A percentile compares a stretch with the other conserved stretches of the same genome.
These are phyloP conservation scores for Citrullus amarus DNA, from an alignment of 306 rosid species.

Conservation along the genomic window DNA sequence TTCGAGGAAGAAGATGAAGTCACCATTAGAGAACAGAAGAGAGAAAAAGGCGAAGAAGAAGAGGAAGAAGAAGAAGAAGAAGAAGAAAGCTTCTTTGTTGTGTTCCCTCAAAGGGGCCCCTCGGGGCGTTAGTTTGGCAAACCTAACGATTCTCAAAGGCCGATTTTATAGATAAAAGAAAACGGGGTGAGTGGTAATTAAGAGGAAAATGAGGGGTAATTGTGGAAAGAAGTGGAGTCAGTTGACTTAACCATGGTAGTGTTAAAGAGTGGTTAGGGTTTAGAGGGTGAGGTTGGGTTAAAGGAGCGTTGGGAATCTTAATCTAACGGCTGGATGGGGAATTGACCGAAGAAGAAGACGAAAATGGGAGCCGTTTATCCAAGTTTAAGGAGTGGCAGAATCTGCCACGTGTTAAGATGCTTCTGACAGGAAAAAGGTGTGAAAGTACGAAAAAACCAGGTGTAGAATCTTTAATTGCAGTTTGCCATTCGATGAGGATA, in stretches of 20 bases:
- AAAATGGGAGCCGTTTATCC: slow-evolving; percentile 12
- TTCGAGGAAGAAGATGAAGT: slow-evolving; percentile 25
- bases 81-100: background rate
- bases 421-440: background rate
- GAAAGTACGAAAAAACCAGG: slow-evolving; percentile 34
- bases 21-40: slow-evolving; percentile 27
- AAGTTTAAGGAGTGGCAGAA: background rate
- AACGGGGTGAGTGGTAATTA: slow-evolving; percentile 24
- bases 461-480: background rate
- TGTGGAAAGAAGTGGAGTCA: background rate
- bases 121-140: slow-evolving; percentile 81
- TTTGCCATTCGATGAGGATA: slow-evolving; percentile 2
- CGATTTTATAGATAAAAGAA: slow-evolving; percentile 31
- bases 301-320: slow-evolving; percentile 24
- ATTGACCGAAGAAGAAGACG: slow-evolving; percentile 21
- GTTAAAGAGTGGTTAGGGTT: background rate
- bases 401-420: background rate
- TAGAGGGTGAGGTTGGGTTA: background rate
- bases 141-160: slow-evolving; percentile 71
- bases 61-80: background rate
- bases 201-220: background rate
- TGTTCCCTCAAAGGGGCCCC: slow-evolving; percentile 35
- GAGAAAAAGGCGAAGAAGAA: background rate
- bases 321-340: slow-evolving; percentile 55
- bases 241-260: slow-evolving; percentile 29